Percentiles rank a stretch among this genome's conserved stretches.
Evolutionary conservation across 2,329 filamentous ascomycete species (phyloP).

Genomic region (Colletotrichum orbiculare): DNA sequence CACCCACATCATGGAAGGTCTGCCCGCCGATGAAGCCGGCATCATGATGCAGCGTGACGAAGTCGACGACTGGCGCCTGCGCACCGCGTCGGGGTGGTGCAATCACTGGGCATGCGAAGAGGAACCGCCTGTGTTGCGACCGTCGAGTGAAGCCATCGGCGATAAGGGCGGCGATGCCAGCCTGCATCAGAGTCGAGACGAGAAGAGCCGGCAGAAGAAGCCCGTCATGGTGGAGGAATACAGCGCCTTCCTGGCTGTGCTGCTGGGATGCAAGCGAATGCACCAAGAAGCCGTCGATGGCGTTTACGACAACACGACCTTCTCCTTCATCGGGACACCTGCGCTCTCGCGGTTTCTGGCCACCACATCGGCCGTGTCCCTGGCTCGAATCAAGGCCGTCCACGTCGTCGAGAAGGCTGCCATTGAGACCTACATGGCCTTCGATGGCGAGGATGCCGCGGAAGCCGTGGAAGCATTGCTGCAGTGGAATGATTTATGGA

Average conservation of each 20-base stretch:
- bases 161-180: neutral
- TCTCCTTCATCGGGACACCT: conserved; percentile 36
- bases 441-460: conserved; percentile 5
- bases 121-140: conserved; percentile 21
- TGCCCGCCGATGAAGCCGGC: conserved; percentile 6
- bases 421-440: conserved; percentile 25
- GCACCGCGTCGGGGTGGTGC: conserved; percentile 19
- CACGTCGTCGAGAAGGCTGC: conserved; percentile 23
- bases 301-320: conserved; percentile 23
- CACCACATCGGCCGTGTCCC: conserved; percentile 1
- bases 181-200: neutral
- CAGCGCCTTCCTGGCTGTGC: conserved; percentile 28
- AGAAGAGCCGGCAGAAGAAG: neutral
- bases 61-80: conserved; percentile 25
- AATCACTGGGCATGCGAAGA: conserved; percentile 31
- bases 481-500: conserved; percentile 17
- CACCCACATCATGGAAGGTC: conserved; percentile 11
- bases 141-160: neutral
- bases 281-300: conserved; percentile 25
- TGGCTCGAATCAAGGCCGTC: conserved; percentile 7
- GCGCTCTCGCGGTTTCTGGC: conserved; percentile 13
- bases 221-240: conserved; percentile 24
- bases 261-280: conserved; percentile 33
- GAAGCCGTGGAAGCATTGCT: conserved; percentile 3
- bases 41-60: conserved; percentile 8